Conservation (phyloP, 2,329 filamentous ascomycete genomes). For the Cercospora sp. region DNA sequence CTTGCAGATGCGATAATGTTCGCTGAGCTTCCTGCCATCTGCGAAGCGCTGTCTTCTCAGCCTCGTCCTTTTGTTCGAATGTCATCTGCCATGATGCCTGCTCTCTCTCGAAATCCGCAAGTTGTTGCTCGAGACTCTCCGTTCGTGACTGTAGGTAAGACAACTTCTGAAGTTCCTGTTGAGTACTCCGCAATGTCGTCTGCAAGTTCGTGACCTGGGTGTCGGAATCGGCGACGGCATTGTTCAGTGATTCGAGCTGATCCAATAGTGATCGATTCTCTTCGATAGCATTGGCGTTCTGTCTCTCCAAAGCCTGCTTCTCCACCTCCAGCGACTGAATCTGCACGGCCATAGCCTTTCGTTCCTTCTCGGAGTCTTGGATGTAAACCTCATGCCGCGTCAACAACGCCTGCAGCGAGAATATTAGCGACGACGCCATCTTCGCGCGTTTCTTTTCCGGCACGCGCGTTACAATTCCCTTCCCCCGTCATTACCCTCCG, state of each 20-base stretch:
- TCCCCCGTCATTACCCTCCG: slow-evolving; percentile 2
- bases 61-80: slow-evolving; percentile 66
- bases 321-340: slow-evolving; percentile 74
- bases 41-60: slow-evolving; percentile 74
- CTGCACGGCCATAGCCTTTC: slow-evolving; percentile 66
- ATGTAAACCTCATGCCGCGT: slow-evolving; percentile 93
- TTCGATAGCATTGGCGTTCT: slow-evolving; percentile 75
- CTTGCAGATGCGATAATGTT: slow-evolving; percentile 74
- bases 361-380: slow-evolving; percentile 84
- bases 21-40: slow-evolving; percentile 85
- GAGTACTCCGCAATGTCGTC: slow-evolving; percentile 72
- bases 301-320: slow-evolving; percentile 68
- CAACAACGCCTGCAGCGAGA: slow-evolving; percentile 78
- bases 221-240: slow-evolving; percentile 76
- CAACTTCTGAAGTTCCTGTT: slow-evolving; percentile 73
- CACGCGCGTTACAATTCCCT: slow-evolving; percentile 10
- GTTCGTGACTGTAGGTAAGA: slow-evolving; percentile 73
- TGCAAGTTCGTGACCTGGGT: slow-evolving; percentile 75
- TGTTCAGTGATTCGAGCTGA: slow-evolving; percentile 82
- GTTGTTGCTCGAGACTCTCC: slow-evolving; percentile 75
- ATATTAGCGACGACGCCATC: slow-evolving; percentile 63
- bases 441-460: slow-evolving; percentile 28
- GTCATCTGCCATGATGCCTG: slow-evolving; percentile 71
- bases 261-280: slow-evolving; percentile 81
- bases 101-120: slow-evolving; percentile 77